These are phyloP conservation scores for Boletus tylopilopsis DNA, from an alignment of 768 basidiomycete species.

Conservation along the genomic window DNA sequence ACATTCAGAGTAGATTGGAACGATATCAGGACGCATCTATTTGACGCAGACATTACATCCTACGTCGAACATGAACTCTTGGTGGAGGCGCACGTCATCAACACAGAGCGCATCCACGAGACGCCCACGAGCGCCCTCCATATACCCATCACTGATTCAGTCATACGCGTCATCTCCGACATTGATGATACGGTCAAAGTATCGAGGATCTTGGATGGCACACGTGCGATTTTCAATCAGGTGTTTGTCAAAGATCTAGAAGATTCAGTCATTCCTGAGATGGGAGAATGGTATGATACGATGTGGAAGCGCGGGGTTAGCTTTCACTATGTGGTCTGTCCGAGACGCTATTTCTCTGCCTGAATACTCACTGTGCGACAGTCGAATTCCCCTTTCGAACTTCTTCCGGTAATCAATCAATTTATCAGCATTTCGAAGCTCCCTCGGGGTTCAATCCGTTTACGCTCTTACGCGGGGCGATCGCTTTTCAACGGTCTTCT, in stretches of 20 bases:
- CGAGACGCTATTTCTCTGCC: not conserved
- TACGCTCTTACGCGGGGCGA: constrained; percentile 82
- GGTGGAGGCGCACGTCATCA: constrained; percentile 46
- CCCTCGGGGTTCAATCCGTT: constrained; percentile 71
- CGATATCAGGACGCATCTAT: constrained; percentile 57
- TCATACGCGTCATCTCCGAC: constrained; percentile 83
- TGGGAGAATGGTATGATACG: constrained; percentile 71
- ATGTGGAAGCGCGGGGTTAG: constrained; percentile 71
- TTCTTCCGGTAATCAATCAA: constrained; percentile 72
- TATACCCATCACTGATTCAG: constrained; percentile 55
- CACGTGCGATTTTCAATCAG: constrained; percentile 80
- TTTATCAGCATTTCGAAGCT: constrained; percentile 71
- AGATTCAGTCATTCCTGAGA: constrained; percentile 77
- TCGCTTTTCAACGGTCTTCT: constrained; percentile 82
- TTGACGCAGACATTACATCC: constrained; percentile 53
- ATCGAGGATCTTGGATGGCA: constrained; percentile 74
- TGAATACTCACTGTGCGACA: constrained; percentile 27
- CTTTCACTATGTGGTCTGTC: constrained; percentile 86
- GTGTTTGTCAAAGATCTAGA: constrained; percentile 85
- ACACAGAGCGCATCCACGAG: constrained; percentile 40
- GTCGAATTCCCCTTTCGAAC: constrained; percentile 88
- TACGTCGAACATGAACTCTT: constrained; percentile 45
- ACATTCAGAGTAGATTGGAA: constrained; percentile 68
- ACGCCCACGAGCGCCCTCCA: constrained; percentile 26
- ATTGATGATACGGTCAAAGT: constrained; percentile 82